These are phyloP conservation scores for Ulota crispa DNA, from an alignment of 225 moss, liverwort and hornwort genomes.

Conservation along the genomic window DNA sequence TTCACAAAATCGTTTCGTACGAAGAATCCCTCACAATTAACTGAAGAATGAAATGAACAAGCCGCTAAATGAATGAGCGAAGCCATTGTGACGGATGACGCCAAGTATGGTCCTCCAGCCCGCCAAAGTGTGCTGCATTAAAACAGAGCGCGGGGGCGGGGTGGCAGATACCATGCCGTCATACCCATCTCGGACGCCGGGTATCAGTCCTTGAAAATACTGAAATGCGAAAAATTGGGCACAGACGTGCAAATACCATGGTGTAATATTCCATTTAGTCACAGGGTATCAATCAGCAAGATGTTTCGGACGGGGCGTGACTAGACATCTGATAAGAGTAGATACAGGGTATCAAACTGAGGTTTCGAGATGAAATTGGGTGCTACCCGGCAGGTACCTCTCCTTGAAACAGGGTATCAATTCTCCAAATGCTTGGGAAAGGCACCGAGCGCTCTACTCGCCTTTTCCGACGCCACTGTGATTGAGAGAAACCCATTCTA, in stretches of 20 bases:
- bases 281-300: not conserved
- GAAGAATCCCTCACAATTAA: not conserved
- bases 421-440: not conserved
- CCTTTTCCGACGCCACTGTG: not conserved
- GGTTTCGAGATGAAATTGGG: too few species aligned
- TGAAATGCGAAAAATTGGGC: too few species aligned
- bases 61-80: not conserved
- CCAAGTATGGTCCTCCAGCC: not conserved
- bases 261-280: fast-evolving
- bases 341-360: too few species aligned
- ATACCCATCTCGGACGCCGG: not conserved
- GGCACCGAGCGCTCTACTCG: not conserved
- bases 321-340: too few species aligned
- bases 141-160: not conserved
- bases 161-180: not conserved
- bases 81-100: not conserved
- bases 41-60: not conserved
- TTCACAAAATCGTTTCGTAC: not conserved
- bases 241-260: not conserved
- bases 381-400: not conserved
- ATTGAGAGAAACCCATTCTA: not conserved
- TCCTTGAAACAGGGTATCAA: not conserved
- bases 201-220: not conserved
- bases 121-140: not conserved
- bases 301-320: not conserved